Evolutionary conservation across 2,329 filamentous ascomycete genomes (phyloP).

Genomic region (Beauveria sp.): DNA sequence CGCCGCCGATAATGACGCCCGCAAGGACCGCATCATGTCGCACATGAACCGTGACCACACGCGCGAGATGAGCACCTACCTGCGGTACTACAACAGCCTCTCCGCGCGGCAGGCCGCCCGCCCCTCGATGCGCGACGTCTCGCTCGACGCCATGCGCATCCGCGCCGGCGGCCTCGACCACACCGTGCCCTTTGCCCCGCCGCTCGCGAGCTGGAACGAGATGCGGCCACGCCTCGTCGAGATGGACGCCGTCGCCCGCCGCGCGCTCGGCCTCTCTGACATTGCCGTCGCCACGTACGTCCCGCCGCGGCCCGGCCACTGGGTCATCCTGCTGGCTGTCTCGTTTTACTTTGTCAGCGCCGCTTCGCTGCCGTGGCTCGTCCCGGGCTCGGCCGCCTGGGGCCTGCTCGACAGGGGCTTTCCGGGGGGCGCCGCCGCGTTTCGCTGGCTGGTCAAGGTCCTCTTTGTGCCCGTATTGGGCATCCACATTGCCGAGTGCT

Average conservation of each 20-base stretch:
- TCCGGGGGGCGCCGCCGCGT: constrained; percentile 51
- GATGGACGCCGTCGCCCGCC: constrained; percentile 53
- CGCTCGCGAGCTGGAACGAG: constrained; percentile 60
- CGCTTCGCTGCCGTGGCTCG: constrained; percentile 40
- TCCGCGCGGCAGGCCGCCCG: constrained; percentile 46
- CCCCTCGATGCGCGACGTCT: constrained; percentile 30
- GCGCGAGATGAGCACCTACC: constrained; percentile 66
- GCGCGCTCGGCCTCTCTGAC: constrained; percentile 50
- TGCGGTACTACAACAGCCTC: constrained; percentile 62
- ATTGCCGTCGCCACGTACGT: constrained; percentile 34
- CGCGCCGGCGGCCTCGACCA: constrained; percentile 25
- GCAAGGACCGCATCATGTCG: constrained; percentile 42
- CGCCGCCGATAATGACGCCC: constrained; percentile 18
- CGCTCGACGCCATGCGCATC: constrained; percentile 13
- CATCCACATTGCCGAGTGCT: constrained; percentile 60
- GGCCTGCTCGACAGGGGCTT: constrained; percentile 40
- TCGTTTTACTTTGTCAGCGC: constrained; percentile 46
- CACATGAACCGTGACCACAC: constrained; percentile 87
- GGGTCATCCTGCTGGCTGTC: constrained; percentile 47
- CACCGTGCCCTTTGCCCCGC: constrained; percentile 59
- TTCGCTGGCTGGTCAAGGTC: constrained; percentile 48
- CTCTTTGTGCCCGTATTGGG: constrained; percentile 52
- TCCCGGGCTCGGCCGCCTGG: constrained; percentile 43
- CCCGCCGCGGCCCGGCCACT: constrained; percentile 36
- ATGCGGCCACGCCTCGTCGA: constrained; percentile 63